Percentiles rank a stretch among this genome's conserved stretches.
Conservation (phyloP, 2,329 filamentous ascomycete species). For the Ampelomyces quisqualis region DNA sequence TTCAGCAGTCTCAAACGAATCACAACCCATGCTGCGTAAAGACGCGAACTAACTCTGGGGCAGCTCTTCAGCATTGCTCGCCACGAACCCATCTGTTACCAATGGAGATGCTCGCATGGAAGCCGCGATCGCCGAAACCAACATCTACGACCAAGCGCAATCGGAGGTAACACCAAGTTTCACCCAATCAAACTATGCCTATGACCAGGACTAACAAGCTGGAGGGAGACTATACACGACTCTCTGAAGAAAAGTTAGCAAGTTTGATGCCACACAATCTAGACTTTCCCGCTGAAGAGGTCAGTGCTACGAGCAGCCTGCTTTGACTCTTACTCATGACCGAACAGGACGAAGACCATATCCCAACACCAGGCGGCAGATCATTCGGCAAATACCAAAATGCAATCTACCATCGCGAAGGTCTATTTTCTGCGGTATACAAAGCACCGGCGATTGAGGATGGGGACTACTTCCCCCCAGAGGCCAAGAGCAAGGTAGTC, state of each 20-base stretch:
- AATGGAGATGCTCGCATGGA: slow-evolving; percentile 54
- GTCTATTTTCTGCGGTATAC: slow-evolving; percentile 83
- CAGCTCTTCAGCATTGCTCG: slow-evolving; percentile 54
- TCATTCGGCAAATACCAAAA: slow-evolving; percentile 59
- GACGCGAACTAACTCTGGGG: slow-evolving; percentile 10
- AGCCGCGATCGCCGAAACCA: slow-evolving; percentile 67
- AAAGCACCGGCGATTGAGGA: slow-evolving; percentile 54
- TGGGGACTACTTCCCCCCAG: slow-evolving; percentile 35
- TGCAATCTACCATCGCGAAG: slow-evolving; percentile 60
- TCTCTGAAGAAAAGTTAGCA: slow-evolving; percentile 26
- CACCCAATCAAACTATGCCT: not conserved
- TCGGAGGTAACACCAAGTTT: slow-evolving; percentile 53
- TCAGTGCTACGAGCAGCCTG: slow-evolving; percentile 1
- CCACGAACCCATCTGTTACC: slow-evolving; percentile 47
- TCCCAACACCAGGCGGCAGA: slow-evolving; percentile 40
- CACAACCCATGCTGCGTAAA: too few relatives aligned
- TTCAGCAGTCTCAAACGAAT: too few relatives aligned
- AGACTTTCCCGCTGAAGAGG: slow-evolving; percentile 29
- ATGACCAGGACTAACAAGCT: too few relatives aligned
- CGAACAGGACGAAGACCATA: slow-evolving; percentile 32
- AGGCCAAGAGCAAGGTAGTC: slow-evolving; percentile 45
- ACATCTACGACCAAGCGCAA: slow-evolving; percentile 59
- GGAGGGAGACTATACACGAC: slow-evolving; percentile 41
- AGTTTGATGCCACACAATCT: slow-evolving; percentile 20
- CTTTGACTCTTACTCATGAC: slow-evolving; percentile 1